A percentile compares a stretch with the other conserved stretches of the same genome.
phyloP scores from a whole-genome alignment of 805 yeast species.

The Metschnikowia henanensis region DNA sequence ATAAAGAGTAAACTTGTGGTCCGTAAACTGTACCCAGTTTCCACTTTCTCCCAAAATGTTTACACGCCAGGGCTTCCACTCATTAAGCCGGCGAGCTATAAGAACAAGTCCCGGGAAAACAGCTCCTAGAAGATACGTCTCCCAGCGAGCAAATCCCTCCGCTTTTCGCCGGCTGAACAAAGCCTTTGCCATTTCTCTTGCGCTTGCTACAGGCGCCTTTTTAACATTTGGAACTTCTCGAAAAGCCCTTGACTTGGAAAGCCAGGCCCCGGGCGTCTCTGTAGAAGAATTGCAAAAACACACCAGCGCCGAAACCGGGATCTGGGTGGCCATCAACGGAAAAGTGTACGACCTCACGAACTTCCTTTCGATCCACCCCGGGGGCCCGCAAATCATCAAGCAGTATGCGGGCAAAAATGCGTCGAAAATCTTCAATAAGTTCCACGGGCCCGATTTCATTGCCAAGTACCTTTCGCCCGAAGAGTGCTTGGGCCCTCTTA shows the following conservation, averaged over 20 bases:
- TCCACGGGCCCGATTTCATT: conserved; percentile 33
- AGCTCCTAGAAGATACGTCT: no score
- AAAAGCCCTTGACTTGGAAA: conserved; percentile 5
- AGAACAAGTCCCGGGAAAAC: no score
- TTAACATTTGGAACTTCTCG: neutral
- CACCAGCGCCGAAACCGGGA: conserved; percentile 9
- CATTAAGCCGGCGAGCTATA: no score
- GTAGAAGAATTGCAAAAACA: conserved; percentile 17
- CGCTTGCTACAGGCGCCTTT: neutral
- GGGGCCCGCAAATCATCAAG: conserved; percentile 35
- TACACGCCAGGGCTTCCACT: no score
- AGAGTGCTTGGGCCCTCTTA: conserved; percentile 23
- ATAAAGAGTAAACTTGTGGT: no score
- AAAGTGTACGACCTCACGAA: conserved; percentile 36
- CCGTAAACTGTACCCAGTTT: no score
- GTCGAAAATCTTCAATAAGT: conserved; percentile 37
- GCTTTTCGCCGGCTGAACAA: neutral
- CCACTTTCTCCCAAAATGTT: no score
- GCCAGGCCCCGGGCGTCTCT: conserved; percentile 12
- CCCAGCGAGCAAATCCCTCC: neutral
- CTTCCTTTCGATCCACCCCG: conserved; percentile 49
- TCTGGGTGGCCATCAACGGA: conserved; percentile 37
- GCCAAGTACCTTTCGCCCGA: conserved; percentile 21
- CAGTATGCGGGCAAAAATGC: conserved; percentile 57
- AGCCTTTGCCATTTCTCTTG: neutral